phyloP scores from a whole-genome alignment of 2,329 filamentous ascomycete species.

The Fusarium clavum region DNA sequence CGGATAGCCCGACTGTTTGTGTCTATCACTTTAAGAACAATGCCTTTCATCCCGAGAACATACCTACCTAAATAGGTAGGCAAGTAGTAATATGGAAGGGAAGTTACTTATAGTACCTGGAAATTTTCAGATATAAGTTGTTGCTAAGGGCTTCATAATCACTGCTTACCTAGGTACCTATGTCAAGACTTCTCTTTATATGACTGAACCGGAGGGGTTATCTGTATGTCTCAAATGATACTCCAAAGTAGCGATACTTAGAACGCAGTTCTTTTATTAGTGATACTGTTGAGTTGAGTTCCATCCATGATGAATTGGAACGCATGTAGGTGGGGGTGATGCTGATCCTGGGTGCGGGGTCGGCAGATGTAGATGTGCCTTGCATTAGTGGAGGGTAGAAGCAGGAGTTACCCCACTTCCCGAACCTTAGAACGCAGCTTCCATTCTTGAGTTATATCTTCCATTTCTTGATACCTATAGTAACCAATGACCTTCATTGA shows the following conservation, averaged over 20 bases:
- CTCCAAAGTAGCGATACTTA: too few species aligned
- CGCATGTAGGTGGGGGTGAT: background rate
- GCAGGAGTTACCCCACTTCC: background rate
- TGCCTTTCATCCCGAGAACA: background rate
- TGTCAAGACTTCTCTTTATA: background rate
- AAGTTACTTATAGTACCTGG: background rate
- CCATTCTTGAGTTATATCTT: background rate
- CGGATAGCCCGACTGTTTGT: background rate
- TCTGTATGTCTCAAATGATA: too few species aligned
- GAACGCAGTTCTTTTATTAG: background rate
- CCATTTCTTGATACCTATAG: background rate
- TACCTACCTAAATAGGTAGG: too few species aligned
- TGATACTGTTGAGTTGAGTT: background rate
- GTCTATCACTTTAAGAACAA: background rate
- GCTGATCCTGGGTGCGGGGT: background rate
- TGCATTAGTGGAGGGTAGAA: conserved; percentile 2
- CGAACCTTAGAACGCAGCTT: background rate
- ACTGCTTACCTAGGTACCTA: background rate
- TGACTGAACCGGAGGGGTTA: background rate
- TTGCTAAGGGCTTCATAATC: background rate
- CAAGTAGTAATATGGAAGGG: background rate
- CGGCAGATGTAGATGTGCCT: background rate
- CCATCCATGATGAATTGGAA: background rate
- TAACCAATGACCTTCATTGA: background rate
- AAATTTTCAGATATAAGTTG: background rate